Evolutionary conservation across 2,329 filamentous ascomycete species (phyloP).

Genomic region (Knufia fluminis): DNA sequence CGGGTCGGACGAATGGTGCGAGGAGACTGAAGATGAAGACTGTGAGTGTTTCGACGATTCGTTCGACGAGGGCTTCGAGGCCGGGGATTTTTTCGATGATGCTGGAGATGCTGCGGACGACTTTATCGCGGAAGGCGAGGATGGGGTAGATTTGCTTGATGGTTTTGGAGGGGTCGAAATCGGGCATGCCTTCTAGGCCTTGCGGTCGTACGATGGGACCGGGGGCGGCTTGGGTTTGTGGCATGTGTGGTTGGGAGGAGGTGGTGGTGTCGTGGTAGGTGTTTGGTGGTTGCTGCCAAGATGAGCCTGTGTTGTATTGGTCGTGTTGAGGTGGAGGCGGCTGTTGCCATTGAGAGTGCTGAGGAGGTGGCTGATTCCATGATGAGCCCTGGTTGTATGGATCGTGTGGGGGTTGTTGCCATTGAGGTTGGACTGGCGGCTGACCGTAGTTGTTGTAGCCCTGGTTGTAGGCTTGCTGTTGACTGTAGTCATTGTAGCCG

Average conservation of each 20-base stretch:
- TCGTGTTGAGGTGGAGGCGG: conserved; percentile 10
- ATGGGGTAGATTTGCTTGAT: conserved; percentile 86
- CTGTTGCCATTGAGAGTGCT: conserved; percentile 17
- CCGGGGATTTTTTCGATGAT: conserved; percentile 89
- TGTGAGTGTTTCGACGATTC: conserved; percentile 85
- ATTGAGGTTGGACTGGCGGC: conserved; percentile 7
- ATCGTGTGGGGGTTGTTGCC: conserved; percentile 12
- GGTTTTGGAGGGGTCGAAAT: conserved; percentile 70
- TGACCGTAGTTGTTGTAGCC: conserved; percentile 12
- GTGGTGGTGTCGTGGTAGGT: background rate
- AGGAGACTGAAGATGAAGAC: conserved; percentile 85
- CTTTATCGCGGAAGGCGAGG: conserved; percentile 83
- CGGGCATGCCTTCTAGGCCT: conserved; percentile 64
- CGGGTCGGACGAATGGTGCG: conserved; percentile 81
- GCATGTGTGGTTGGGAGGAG: background rate
- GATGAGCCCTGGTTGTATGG: conserved; percentile 15
- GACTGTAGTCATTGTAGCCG: conserved; percentile 5
- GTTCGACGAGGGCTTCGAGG: conserved; percentile 78
- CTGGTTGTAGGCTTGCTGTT: conserved; percentile 8
- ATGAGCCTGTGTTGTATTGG: background rate
- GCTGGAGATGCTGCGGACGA: conserved; percentile 75
- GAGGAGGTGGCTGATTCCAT: conserved; percentile 13
- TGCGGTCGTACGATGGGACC: conserved; percentile 31
- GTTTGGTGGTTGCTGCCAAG: conserved; percentile 3
- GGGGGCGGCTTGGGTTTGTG: background rate